Evolutionary conservation across 768 basidiomycete genomes (phyloP).

Genomic region (Tylopilus felleus): DNA sequence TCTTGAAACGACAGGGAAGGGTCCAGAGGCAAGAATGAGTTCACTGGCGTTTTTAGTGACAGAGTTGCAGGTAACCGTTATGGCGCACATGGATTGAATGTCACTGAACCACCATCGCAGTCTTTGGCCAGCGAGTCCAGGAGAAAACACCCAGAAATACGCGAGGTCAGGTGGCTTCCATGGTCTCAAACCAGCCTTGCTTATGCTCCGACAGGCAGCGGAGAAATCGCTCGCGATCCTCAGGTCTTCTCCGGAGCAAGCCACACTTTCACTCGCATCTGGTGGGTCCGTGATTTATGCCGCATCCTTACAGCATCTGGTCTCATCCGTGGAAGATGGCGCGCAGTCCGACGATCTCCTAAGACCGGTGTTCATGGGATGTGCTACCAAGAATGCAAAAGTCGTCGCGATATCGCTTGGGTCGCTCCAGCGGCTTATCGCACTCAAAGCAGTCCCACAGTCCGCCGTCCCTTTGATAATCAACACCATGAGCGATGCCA

Average conservation of each 20-base stretch:
- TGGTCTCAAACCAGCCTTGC: neutral
- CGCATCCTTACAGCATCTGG: neutral
- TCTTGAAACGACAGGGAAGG: neutral
- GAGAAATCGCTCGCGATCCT: conserved; percentile 84
- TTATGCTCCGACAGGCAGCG: conserved; percentile 54
- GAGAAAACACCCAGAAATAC: conserved; percentile 88
- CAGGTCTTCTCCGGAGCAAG: conserved; percentile 78
- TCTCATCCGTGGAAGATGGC: conserved; percentile 48
- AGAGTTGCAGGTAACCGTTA: conserved; percentile 58
- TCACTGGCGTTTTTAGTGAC: conserved; percentile 69
- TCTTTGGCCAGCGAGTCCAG: conserved; percentile 86
- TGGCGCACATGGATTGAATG: neutral
- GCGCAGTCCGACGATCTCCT: conserved; percentile 79
- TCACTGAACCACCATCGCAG: conserved; percentile 35
- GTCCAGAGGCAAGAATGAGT: conserved; percentile 44
- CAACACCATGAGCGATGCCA: conserved; percentile 79
- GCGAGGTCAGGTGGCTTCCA: conserved; percentile 60
- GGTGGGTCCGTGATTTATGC: conserved; percentile 44
- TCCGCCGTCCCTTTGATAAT: conserved; percentile 77
- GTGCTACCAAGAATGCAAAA: conserved; percentile 90
- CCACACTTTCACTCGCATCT: conserved; percentile 65
- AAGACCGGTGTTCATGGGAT: conserved; percentile 89
- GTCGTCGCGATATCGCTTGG: conserved; percentile 90
- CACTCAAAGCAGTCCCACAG: conserved; percentile 80
- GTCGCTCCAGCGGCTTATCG: conserved; percentile 86